Base-by-base conservation (phyloP, 306 rosid species). In the Trifolium repens region DNA sequence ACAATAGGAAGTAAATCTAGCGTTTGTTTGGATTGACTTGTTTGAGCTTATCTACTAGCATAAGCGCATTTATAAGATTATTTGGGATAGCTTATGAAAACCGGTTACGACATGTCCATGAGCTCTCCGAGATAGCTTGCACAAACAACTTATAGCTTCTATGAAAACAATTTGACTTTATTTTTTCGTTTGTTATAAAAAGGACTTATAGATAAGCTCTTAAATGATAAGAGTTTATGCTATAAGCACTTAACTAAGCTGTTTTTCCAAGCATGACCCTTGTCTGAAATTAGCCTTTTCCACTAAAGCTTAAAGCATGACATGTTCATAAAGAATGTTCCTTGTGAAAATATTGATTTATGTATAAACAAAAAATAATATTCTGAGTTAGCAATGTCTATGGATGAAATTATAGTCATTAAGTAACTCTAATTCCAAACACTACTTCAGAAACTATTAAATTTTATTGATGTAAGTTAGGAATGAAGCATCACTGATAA, bases 401-500 rank as follows among this genome's bases (percentile, higher is more conserved):
- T 58, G 0, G 15, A 63, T 70, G 49, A 27, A 37, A 30, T 26
- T 67, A 17, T 24, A 55, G 19, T 58, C 69, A 26, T 58, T 58
- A 19, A 13, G 5, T 14, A 39, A 37, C 2, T 26, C 32, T 52
- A 1, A 10, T 59, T 59, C 15, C 6, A 19, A 73, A 9, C 42
- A 62, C 44, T 8, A 8, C 68, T 32, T 67, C 53, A 37, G 49
- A 62, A 69, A 22, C 54, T 66, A 34, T 57, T 49, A 43, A 9
- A 62, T 69, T 58, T 72, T 5, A 42, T 62, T 78, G 19, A 19
- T 74, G 62, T 57, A 12, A 78, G n/a, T 40, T 75, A 24, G 37
- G 7, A 4, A 30, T 61, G 40, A 39, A 73, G 73, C 24, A 55
- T 68, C 42, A 64, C 74, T 73, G 53, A 68, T 71, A 42, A 80